Evolutionary conservation across 192 early-diverging fungal species (phyloP), one percentile per base, ranked within the genome.

Genomic region (Backusella tuberculispora): DNA sequence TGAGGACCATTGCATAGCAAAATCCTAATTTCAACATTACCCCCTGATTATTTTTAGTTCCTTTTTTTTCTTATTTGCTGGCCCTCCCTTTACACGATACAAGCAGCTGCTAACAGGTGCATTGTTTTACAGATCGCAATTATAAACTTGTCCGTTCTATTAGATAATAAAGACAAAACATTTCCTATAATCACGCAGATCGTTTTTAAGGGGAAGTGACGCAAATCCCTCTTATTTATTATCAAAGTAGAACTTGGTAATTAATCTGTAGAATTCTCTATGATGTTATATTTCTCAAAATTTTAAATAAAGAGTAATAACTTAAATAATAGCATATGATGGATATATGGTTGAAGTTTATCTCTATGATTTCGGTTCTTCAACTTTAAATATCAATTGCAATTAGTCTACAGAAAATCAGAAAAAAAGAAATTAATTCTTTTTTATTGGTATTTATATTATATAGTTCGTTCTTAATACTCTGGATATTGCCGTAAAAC

Each of bases 201-300:
- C 53, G 3, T 60, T 60, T 60, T 60, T 60, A 60, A 60, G 53
- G 53, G 53, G 21, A 60, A 9, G 53, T 60, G n/a, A 3, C 53
- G 24, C 53, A 26, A 10, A 0, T 1, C 3, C 26, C 12, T 60
- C n/a, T 12, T 46, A 14, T 14, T 60, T 60, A 26, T 60, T 34
- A 34, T 34, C 29, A 34, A 34, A 34, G 29, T 34, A 34, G 29
- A 34, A 34, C 29, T 60, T 60, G 50, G 50, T 53, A n/a, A n/a
- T n/a, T n/a, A n/a, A n/a, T n/a, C n/a, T n/a, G n/a, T n/a, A 10
- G 19, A 21, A 53, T 19, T 53, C 7, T 48, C 15, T 48, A 34
- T 34, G 29, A 34, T 34, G 29, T 34, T 34, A 34, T 34, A 34
- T 34, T 34, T 34, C 29, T 34, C 29, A 34, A 34, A 34, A 34